Conservation (phyloP, 495 filamentous ascomycete genomes). For the Penicillium roqueforti region DNA sequence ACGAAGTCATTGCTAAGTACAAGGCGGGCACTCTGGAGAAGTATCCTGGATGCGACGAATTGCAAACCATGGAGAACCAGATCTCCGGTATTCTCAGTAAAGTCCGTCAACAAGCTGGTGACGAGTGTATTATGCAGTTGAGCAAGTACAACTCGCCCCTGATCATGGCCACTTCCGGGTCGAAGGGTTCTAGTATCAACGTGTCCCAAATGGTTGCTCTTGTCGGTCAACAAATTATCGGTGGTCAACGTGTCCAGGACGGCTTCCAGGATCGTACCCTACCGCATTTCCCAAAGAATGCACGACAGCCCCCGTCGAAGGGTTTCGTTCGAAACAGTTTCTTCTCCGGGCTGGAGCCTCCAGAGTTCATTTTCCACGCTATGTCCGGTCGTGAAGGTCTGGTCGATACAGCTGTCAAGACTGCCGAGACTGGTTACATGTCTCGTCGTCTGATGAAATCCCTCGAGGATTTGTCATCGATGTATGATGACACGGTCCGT, state of each 20-base stretch:
- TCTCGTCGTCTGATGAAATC: conserved; percentile 97
- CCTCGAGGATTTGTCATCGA: conserved; percentile 84
- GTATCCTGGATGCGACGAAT: conserved; percentile 80
- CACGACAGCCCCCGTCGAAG: conserved; percentile 85
- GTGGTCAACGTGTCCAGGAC: conserved; percentile 86
- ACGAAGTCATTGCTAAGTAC: conserved; percentile 78
- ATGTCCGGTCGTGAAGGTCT: conserved; percentile 98
- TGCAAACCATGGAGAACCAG: conserved; percentile 85
- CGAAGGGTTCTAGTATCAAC: conserved; percentile 95
- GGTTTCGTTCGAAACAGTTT: conserved; percentile 98
- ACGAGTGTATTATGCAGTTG: conserved; percentile 83
- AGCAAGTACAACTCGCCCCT: conserved; percentile 90
- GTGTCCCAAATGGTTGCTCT: conserved; percentile 98
- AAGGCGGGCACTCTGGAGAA: conserved; percentile 74
- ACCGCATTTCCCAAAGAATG: conserved; percentile 92
- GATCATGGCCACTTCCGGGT: conserved; percentile 95
- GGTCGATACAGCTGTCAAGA: conserved; percentile 99
- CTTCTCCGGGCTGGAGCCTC: conserved; percentile 84
- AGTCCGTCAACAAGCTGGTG: conserved; percentile 85
- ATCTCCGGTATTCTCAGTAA: conserved; percentile 88
- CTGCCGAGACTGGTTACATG: conserved; percentile 98
- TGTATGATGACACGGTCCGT: conserved; percentile 91
- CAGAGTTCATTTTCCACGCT: conserved; percentile 96
- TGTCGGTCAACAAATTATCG: conserved; percentile 97
- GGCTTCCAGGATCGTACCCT: conserved; percentile 94